phyloP scores from a whole-genome alignment of 345 rosid species.

The Durio zibethinus region DNA sequence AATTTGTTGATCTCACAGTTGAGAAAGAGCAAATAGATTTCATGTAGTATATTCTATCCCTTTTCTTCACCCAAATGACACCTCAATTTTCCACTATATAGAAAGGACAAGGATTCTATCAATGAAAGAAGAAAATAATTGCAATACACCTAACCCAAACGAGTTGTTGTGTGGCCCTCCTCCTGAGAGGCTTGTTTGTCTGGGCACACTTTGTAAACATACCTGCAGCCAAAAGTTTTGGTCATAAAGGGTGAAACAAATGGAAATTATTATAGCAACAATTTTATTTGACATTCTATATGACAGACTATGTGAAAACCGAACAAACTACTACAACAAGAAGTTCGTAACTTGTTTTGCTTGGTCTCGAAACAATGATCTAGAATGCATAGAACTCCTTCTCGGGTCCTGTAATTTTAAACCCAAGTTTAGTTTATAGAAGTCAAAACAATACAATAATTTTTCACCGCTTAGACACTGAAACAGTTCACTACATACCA shows the following conservation, averaged over 20 bases:
- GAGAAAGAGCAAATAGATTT: not conserved
- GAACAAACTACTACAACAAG: not conserved
- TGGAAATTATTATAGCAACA: constrained; percentile 4
- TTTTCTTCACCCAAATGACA: not conserved
- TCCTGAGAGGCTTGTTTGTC: constrained; percentile 82
- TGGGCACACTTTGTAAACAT: constrained; percentile 87
- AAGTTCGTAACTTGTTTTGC: constrained; percentile 65
- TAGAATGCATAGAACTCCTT: constrained; percentile 88
- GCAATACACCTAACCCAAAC: constrained; percentile 62
- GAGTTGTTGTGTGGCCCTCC: constrained; percentile 67
- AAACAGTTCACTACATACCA: constrained; percentile 51
- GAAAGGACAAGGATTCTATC: not conserved
- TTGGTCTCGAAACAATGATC: constrained; percentile 83
- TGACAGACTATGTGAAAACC: not conserved
- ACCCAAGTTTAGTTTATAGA: constrained; percentile 21
- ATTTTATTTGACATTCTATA: constrained; percentile 3
- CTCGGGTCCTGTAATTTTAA: constrained; percentile 62
- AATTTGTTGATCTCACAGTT: not conserved
- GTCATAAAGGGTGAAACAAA: constrained; percentile 11
- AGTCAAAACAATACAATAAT: constrained; percentile 21
- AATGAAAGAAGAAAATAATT: constrained; percentile 7
- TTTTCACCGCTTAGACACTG: not conserved
- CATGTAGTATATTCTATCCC: not conserved
- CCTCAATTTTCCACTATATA: not conserved
- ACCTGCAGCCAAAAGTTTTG: constrained; percentile 43